Evolutionary conservation across 257 asterid genomes (phyloP), one percentile per base, ranked within the genome.

Genomic region (Solanum pimpinellifolium): DNA sequence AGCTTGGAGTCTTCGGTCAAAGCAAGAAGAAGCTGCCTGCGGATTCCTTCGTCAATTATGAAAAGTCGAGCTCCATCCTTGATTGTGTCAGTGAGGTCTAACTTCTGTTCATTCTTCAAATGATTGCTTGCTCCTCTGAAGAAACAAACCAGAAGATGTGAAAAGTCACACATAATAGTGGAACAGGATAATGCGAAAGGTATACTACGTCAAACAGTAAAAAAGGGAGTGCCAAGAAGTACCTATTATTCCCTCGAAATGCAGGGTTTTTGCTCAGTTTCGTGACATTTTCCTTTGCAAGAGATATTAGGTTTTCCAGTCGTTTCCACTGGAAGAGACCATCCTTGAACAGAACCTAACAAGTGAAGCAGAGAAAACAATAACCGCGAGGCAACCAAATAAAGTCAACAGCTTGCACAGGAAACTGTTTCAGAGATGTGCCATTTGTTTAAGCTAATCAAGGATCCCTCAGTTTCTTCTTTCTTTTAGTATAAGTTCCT

Each of bases 271-370:
- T 94, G 94, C 98, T 95, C 98, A 97, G 91, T 92, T 83, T 96
- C 39, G 97, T 83, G 46, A 97, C 99, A 70, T 97, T 97, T 92
- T 97, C 99, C 91, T 97, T 97, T n/a, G 99, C 99, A 80, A 97
- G 93, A 92, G 93, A 84, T 75, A 97, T 97, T 23, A 97, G 94
- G 89, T 97, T 97, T 92, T 97, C 99, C 10, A 97, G 97, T 49
- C 99, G 94, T 92, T 97, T 97, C 99, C 99, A 97, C 91, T 97
- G 99, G 92, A 97, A 97, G 90, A 93, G 93, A 74, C 99, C 99
- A 76, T 94, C 99, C 93, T 97, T 97, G 91, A 97, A 97, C 90
- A 97, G 90, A 88, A 97, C 99, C 99, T 97, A 91, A 66, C 70
- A 90, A 87, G 88, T 88, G 85, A 89, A 88, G 78, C 87, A 84